Evolutionary conservation across 78 protist species (phyloP), one percentile per base, ranked within the genome.

Genomic region (Dictyostelium capitatum): DNA sequence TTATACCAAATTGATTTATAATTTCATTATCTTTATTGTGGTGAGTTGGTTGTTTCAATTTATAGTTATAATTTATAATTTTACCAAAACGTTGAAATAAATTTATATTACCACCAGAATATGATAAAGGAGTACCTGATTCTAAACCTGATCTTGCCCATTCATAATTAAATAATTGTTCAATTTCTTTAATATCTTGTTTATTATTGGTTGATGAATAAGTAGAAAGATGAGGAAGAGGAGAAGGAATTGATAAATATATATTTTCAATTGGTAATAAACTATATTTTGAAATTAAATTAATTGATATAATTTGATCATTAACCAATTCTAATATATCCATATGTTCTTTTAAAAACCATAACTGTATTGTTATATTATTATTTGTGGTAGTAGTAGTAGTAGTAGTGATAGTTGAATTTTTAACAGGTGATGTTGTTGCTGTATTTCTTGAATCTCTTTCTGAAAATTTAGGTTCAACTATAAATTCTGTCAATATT

Each of bases 341-440:
- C 43, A 83, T 25, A 10, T 56, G 64, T 46, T 84, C 91, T 47
- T 74, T 84, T 56, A 78, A 15, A 41, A 84, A 59, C 89, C 89
- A 82, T 51, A 82, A 5, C 8, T 48, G 47, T 14, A 48, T 50
- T 30, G 23, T 82, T 30, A 28, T 70, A 19, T 28, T 2, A 1
- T 73, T 64, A 3, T 65, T 65, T 30, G 0, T 48, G 5, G 43
- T n/a, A 37, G 56, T 0, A 47, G 19, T 7, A n/a, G 20, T 5
- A 10, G 54, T 43, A 30, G 46, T 2, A 10, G 82, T 14, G 12
- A 14, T 9, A 8, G 6, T 19, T 17, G 62, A 41, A n/a, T 57
- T 47, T 74, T 72, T 75, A 7, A 54, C 4, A 11, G 28, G 28
- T 37, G 90, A 30, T 14, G 72, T 53, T 3, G 80, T 11, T 30